Base-by-base conservation (phyloP, 805 yeast genomes). In the Sungouiozyma intestinalis region DNA sequence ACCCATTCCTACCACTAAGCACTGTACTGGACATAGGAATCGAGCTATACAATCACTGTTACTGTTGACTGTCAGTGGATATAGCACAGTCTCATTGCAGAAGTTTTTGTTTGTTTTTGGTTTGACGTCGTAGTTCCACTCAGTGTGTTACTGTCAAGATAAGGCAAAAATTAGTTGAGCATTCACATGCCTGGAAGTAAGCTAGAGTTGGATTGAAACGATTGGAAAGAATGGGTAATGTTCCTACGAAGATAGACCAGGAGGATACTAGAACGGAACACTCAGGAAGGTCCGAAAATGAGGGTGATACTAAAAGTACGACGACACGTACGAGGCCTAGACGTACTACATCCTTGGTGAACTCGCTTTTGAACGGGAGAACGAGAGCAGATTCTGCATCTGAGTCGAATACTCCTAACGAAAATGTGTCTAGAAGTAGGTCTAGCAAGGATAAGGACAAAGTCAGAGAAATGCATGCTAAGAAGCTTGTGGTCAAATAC, bases 401-500 rank as follows among this genome's bases (percentile, higher is more conserved):
- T 21, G 36, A 36, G 17, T 17, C 20, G 20, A 21, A 21, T 13
- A 40, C 15, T 39, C 36, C 17, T 37, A 39, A 13, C 18, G 33
- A 41, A 48, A 14, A 33, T 8, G 24, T 31, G 6, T 40, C 42
- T 16, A 72, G 64, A 50, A 63, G 58, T 44, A 67, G 63, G 38
- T 59, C 61, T 27, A 71, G 71, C n/a, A 73, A 65, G 38, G 88
- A 82, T 33, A 76, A 73, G 53, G 79, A 73, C 45, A 58, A 55
- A 40, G 58, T 59, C 40, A 71, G 71, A 42, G 83, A 78, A 46
- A 61, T 63, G 15, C 85, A 78, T 51, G 74, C 74, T 41, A 51
- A 64, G 47, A 72, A 77, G 18, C 64, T 83, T 41, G 65, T 83
- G 17, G 85, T 83, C 2, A 67, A 72, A 46, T 73, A 62, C 52